Evolutionary conservation across 257 asterid genomes (phyloP).

Genomic region (Nicotiana otophora): DNA sequence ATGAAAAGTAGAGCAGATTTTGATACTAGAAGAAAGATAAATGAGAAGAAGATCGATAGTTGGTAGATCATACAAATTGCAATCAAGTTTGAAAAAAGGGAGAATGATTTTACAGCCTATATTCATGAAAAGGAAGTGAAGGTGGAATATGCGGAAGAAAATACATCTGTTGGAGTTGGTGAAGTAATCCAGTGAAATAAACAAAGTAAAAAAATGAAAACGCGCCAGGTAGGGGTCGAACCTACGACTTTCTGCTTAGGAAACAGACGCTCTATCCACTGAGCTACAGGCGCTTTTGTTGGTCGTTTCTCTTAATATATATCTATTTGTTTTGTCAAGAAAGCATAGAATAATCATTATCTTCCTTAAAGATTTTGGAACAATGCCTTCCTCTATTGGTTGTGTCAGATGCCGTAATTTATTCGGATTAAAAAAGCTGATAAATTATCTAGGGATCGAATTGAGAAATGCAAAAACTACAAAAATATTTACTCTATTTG

Average conservation of each 20-base stretch:
- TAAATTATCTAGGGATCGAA: neutral
- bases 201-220: too few species aligned
- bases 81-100: neutral
- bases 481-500: too few species aligned
- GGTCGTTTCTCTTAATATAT: fast-evolving
- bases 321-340: fast-evolving
- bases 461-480: neutral
- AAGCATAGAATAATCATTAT: too few species aligned
- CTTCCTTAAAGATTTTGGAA: neutral
- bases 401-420: neutral
- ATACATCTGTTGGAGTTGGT: too few species aligned
- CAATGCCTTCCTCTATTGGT: neutral
- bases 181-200: too few species aligned
- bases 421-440: neutral
- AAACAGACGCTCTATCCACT: slow-evolving; percentile 99
- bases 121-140: neutral
- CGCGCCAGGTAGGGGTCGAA: slow-evolving; percentile 99
- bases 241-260: slow-evolving; percentile 99
- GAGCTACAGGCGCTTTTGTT: slow-evolving; percentile 79
- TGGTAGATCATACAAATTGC: slow-evolving; percentile 29
- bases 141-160: too few species aligned
- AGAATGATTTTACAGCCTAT: neutral
- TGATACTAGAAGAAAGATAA: neutral
- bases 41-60: neutral
- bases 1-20: neutral